A percentile compares a stretch with the other conserved stretches of the same genome.
Conservation (phyloP, 169 alveolate genomes). For the Fabrea salina region DNA sequence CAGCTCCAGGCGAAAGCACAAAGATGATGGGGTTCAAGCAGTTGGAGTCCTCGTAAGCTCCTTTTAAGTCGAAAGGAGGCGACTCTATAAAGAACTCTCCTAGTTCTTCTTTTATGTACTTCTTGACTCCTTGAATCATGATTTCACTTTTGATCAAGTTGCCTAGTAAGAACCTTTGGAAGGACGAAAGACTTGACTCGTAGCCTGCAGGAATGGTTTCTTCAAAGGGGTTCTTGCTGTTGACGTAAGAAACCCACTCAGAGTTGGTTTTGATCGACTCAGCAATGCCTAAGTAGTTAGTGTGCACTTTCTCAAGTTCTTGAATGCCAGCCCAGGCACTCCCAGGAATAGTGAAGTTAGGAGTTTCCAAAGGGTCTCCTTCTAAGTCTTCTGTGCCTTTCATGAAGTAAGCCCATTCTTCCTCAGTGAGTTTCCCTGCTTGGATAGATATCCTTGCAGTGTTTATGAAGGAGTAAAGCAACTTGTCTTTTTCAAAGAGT, state of each 20-base stretch:
- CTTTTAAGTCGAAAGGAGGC: constrained; percentile 88
- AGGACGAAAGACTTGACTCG: constrained; percentile 62
- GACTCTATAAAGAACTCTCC: constrained; percentile 84
- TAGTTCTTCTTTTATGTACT: constrained; percentile 68
- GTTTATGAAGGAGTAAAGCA: constrained; percentile 77
- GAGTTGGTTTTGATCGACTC: background rate
- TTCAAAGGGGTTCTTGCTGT: constrained; percentile 71
- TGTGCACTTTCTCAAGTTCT: constrained; percentile 63
- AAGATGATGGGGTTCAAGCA: constrained; percentile 89
- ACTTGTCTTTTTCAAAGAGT: constrained; percentile 84
- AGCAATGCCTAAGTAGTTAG: constrained; percentile 42
- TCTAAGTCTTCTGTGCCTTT: constrained; percentile 64
- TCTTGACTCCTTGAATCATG: constrained; percentile 65
- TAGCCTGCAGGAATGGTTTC: constrained; percentile 66
- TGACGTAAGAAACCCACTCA: constrained; percentile 62
- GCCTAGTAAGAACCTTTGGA: constrained; percentile 77
- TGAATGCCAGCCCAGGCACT: constrained; percentile 32
- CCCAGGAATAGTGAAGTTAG: background rate
- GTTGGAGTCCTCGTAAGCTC: constrained; percentile 84
- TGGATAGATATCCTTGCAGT: constrained; percentile 67
- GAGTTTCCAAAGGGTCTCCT: constrained; percentile 16
- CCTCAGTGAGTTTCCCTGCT: constrained; percentile 54
- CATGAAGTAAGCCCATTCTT: constrained; percentile 82
- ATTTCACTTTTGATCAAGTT: constrained; percentile 78
- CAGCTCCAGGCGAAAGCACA: constrained; percentile 93